phyloP scores from a whole-genome alignment of 1,284 basidiomycete genomes.

The Sphagnurus paluster region DNA sequence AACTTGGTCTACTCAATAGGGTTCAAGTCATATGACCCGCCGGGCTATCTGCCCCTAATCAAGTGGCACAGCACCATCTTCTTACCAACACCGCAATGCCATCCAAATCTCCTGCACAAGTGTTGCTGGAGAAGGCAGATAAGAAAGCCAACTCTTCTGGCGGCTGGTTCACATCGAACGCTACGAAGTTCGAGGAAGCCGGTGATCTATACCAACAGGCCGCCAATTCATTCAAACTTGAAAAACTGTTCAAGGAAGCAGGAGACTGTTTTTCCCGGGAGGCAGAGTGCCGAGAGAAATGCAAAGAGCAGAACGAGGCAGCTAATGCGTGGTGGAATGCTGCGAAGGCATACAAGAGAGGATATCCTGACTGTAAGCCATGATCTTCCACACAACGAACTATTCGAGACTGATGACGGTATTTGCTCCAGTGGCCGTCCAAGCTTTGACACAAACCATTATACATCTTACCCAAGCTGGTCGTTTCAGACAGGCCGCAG shows the following conservation, averaged over 20 bases:
- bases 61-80: constrained; percentile 13
- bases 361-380: constrained; percentile 75
- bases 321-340: constrained; percentile 98
- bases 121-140: constrained; percentile 83
- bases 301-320: constrained; percentile 87
- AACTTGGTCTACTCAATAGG: too few relatives aligned
- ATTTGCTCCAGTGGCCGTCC: constrained; percentile 90
- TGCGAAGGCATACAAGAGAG: constrained; percentile 90
- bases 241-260: constrained; percentile 88
- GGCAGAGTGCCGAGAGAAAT: constrained; percentile 88
- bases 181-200: constrained; percentile 88
- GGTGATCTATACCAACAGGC: constrained; percentile 94
- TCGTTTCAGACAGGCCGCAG: constrained; percentile 96
- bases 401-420: constrained; percentile 11
- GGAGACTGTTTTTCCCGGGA: constrained; percentile 88
- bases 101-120: constrained; percentile 67
- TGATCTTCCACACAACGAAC: constrained; percentile 1
- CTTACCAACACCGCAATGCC: constrained; percentile 27
- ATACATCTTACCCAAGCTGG: constrained; percentile 83
- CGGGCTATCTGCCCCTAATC: constrained; percentile 6
- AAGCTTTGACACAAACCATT: constrained; percentile 87
- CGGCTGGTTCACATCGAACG: constrained; percentile 84
- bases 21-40: constrained; percentile 20
- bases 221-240: constrained; percentile 94
- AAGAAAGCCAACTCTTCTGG: constrained; percentile 86